phyloP scores from a whole-genome alignment of 2,329 filamentous ascomycete genomes.

The Aspergillus costaricaensis region DNA sequence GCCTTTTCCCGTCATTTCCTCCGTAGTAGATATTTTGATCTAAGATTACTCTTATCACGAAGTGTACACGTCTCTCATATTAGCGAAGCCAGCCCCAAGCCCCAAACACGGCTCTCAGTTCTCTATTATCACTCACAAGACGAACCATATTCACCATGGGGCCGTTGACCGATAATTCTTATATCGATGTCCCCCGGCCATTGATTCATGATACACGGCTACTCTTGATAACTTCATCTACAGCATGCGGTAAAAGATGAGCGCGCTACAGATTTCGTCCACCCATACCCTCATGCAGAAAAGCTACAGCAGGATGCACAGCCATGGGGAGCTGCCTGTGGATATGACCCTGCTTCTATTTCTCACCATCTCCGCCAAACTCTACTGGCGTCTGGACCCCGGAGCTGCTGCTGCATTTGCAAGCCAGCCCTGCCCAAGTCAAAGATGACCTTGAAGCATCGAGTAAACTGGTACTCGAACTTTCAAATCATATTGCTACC shows the following conservation, averaged over 20 bases:
- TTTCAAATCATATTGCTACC: not conserved
- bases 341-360: not conserved
- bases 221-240: slow-evolving; percentile 9
- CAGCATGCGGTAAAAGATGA: not conserved
- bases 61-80: too few species aligned
- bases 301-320: not conserved
- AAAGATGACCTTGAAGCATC: slow-evolving; percentile 2
- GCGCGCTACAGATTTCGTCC: slow-evolving; percentile 10
- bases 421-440: slow-evolving; percentile 1
- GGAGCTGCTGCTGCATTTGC: not conserved
- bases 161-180: not conserved
- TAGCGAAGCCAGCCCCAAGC: accelerated
- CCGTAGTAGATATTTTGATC: too few species aligned
- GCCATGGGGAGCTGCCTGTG: not conserved
- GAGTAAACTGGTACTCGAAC: not conserved
- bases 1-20: too few species aligned
- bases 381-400: slow-evolving; percentile 2
- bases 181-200: not conserved
- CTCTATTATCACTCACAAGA: not conserved
- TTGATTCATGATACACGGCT: not conserved
- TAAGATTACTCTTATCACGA: too few species aligned
- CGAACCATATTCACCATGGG: not conserved
- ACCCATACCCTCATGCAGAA: not conserved
- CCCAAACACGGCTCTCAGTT: too few species aligned
- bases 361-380: slow-evolving; percentile 2